Evolutionary conservation across 768 basidiomycete species (phyloP), one percentile per base, ranked within the genome.

Genomic region (Trametes cubensis): DNA sequence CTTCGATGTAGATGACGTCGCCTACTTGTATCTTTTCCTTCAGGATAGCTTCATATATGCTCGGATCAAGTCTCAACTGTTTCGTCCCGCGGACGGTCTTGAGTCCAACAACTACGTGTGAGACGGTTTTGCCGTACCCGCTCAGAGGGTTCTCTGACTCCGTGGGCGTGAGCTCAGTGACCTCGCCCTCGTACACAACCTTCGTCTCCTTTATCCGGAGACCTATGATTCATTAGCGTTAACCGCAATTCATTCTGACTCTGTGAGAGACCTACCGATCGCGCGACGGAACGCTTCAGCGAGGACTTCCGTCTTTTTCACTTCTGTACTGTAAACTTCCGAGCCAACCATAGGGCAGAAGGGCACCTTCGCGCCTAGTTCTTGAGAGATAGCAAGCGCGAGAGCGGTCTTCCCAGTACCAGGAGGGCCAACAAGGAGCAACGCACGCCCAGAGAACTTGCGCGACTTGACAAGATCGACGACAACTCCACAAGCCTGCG

Each of bases 311-410:
- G 97, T 98, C 83, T 99, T 99, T 80, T 98, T 98, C 59, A 99
- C 95, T 75, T 98, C 96, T 3, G 92, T 87, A 42, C 89, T 92
- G 72, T 97, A 98, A 63, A 98, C 97, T 76, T 99, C 97, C 20
- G 88, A 90, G 0, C 97, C 97, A 45, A 98, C 97, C 94, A 98
- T 98, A 5, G 95, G 94, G 74, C 96, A 98, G 73, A 99, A 98
- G 0, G 97, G 97, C 0, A 98, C 95, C 70, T 97, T 97, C 21
- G 84, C 78, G 0, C 97, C 97, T 0, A 99, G 83, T 69, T 98
- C 97, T 62, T 98, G 95, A 6, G 94, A 89, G 26, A 98, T 85
- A 0, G 94, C 97, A n/a, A 98, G 76, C 2, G 97, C 95, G 26
- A 98, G 84, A 0, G 97, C 97, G 0, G 97, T 99, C 79, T 99